These are phyloP conservation scores for Bolboschoenus planiculmis DNA, from an alignment of 176 grass and related monocot genomes.

Conservation along the genomic window DNA sequence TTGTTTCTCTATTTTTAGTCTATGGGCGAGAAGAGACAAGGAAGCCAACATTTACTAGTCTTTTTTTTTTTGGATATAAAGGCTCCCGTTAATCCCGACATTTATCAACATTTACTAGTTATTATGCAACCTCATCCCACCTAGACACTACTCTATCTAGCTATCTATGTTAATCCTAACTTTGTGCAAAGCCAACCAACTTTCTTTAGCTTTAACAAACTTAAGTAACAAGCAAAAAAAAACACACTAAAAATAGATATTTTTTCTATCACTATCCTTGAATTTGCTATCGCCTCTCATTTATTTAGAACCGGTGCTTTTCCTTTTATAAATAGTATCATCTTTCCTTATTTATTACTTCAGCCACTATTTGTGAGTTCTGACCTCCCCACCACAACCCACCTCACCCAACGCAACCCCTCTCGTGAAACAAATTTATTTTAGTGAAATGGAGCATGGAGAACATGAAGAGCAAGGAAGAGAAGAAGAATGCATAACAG, in stretches of 20 bases:
- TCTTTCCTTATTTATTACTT: background rate
- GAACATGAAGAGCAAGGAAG: background rate
- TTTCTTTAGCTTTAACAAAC: conserved; percentile 7
- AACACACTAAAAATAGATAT: conserved; percentile 12
- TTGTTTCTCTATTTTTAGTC: conserved; percentile 5
- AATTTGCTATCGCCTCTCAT: background rate
- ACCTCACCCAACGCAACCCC: background rate
- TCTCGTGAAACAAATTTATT: background rate
- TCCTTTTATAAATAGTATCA: background rate
- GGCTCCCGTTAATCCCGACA: no score
- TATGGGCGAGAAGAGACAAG: background rate
- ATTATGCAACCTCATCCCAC: background rate
- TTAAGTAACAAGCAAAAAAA: background rate
- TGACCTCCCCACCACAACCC: no score
- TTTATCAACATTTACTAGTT: background rate
- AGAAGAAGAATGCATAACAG: background rate
- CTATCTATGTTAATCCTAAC: background rate
- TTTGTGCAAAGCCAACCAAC: conserved; percentile 1
- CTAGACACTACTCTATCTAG: background rate
- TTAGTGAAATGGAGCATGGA: background rate
- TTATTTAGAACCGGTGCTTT: background rate
- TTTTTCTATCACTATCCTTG: background rate
- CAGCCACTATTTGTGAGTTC: background rate
- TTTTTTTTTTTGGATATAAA: no score
- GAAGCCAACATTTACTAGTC: background rate